Evolutionary conservation across 768 basidiomycete genomes (phyloP).

Genomic region (Leccinum variicolor): DNA sequence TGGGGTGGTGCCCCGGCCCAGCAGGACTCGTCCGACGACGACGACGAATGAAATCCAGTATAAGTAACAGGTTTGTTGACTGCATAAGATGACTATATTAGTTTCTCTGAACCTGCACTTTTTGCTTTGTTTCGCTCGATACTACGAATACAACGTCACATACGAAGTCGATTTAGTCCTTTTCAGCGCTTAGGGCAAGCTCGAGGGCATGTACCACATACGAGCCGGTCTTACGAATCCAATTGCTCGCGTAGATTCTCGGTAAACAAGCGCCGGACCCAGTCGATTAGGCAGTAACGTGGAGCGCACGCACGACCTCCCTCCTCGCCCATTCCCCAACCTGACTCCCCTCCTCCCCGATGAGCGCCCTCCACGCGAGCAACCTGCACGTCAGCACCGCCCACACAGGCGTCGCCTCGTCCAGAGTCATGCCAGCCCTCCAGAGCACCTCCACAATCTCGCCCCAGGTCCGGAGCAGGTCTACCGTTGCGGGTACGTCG

Average conservation of each 20-base stretch:
- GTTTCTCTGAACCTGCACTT: not conserved
- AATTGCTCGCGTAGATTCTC: not conserved
- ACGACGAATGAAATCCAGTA: not conserved
- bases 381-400: not conserved
- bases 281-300: not conserved
- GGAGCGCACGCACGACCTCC: conserved; percentile 6
- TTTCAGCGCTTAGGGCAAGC: not conserved
- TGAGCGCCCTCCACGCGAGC: not conserved
- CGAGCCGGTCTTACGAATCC: not conserved
- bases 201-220: not conserved
- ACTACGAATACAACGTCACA: no score
- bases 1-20: conserved; percentile 32
- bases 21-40: conserved; percentile 23
- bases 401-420: not conserved
- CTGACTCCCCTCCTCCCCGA: not conserved
- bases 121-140: no score
- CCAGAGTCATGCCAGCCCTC: not conserved
- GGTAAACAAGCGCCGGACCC: no score
- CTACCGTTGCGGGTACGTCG: not conserved
- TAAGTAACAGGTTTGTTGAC: not conserved
- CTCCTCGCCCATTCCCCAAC: conserved; percentile 49
- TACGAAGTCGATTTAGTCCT: not conserved
- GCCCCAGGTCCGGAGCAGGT: not conserved
- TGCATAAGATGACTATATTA: not conserved
- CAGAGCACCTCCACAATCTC: not conserved